Evolutionary conservation across 2,329 filamentous ascomycete species (phyloP), one percentile per base, ranked within the genome.

Genomic region (Sporothrix dimorphospora): DNA sequence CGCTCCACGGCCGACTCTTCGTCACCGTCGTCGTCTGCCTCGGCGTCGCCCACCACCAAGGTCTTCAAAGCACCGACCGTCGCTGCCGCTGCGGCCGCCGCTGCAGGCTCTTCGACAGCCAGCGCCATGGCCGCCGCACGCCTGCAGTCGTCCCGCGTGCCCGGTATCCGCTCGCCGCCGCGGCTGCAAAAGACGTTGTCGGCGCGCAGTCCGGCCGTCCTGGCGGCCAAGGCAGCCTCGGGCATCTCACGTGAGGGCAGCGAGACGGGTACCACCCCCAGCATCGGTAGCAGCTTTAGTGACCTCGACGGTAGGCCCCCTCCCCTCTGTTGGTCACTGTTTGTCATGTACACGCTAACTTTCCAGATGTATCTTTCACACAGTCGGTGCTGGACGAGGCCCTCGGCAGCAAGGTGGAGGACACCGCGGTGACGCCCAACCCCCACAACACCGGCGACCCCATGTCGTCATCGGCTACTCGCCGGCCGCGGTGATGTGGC

Each of bases 271-370:
- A 76, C 91, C 16, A 91, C 90, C 16, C 91, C 91, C 1, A 94
- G 91, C 76, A 94, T 94, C 89, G 92, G 92, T 0, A 95, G 92
- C 79, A 94, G 92, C 77, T 96, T 94, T 77, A 95, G 92, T 80
- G 93, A 96, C 82, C 85, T 97, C 57, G 93, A 95, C 79, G 92
- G 92, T 88, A 83, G 73, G 79, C 76, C 16, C 40, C 6, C n/a
- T 14, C 19, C 24, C 30, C 38, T 14, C n/a, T 40, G 12, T 34
- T 53, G 27, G 24, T 24, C 27, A n/a, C 12, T 45, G 2, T 63
- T 30, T 7, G 0, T 30, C 3, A 1, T 11, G 4, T 51, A 24
- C 51, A 1, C 51, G 19, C 53, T 71, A 42, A 70, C 45, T 27
- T 27, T 40, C 9, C 19, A 75, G 75, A 76, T 19, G 74, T 75